Evolutionary conservation across 768 basidiomycete species (phyloP), one percentile per base, ranked within the genome.

Genomic region (Calocybe gangraenosa): DNA sequence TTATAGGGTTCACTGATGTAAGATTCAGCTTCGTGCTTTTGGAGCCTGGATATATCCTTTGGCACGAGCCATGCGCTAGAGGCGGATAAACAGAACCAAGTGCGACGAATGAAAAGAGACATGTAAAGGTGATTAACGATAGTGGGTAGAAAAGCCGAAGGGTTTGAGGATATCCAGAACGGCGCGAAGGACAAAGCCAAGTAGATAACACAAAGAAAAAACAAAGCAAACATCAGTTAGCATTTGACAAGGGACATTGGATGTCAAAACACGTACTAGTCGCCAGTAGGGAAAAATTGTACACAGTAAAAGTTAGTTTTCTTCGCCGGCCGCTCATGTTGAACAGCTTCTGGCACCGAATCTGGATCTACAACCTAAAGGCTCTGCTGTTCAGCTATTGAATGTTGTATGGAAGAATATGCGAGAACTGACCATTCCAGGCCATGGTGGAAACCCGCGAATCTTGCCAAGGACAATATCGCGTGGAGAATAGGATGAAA

Each of bases 381-480:
- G 42, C n/a, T 49, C 21, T 25, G 19, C 47, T 48, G 6, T 18
- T 43, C 10, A 46, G 42, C 9, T 8, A 42, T 37, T 33, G 20
- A 21, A 44, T 46, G 44, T 43, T 9, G 28, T 13, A 47, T 58
- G 51, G 47, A 35, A n/a, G 13, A n/a, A n/a, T 35, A 14, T 35
- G 30, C 8, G 14, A 31, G 14, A 18, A 78, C 89, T 67, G 61
- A 95, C 95, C 72, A 89, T 87, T 62, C 82, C 91, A 44, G 93
- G 96, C 96, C 96, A 99, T 3, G 87, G 76, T 1, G 96, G 92
- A 69, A 74, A 97, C 8, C 95, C 96, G 69, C 89, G 90, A 62
- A 99, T 70, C 73, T 95, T 94, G 19, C 80, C 92, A 49, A 97
- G 80, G 31, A 98, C 92, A 55, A 92, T 73, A 59, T 98, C 93